Base-by-base conservation (phyloP, 2,329 filamentous ascomycete species). In the Coleophoma eucalyptorum region DNA sequence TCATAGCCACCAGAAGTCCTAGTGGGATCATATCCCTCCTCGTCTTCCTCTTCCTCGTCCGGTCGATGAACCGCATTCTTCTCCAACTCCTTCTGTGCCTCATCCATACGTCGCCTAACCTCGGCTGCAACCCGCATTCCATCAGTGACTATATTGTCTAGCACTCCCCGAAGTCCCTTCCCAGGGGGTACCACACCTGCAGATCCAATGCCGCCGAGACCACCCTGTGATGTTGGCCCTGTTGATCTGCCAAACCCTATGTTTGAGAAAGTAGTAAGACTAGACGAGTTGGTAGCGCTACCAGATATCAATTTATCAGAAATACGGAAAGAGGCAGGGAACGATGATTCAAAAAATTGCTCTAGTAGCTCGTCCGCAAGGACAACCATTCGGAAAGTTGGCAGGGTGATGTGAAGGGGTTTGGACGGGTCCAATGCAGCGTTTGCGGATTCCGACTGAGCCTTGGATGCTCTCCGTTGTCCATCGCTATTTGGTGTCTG, bases 351-450 rank as follows among this genome's bases (percentile, higher is more conserved):
- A 67, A 99, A 99, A 72, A 99, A 99, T 60, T 95, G 89, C 64
- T 99, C 93, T 5, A 99, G 81, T 1, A 95, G 80, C 68, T 99
- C 94, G 64, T 99, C 94, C 41, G 94, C 94, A 7, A 99, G 82
- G 10, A 99, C 89, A 3, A 99, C 91, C 94, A 99, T 99, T 58
- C 94, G 87, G 79, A 99, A 99, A 1, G 94, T 99, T 1, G 94
- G 94, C 1, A 99, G 79, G 1, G 94, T 97, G 64, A 99, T 97
- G 67, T 97, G 89, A 1, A 99, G 79, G 6, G 94, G 94, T 56
- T 96, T 93, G 21, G 90, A 86, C 3, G 94, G 94, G 65, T 99
- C 92, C 4, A 99, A 80, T 1, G 94, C 94, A 8, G 86, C 84
- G 65, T 99, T 99, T 43, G 91, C 91, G 18, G 87, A 81, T 65